Percentiles rank a stretch among this genome's conserved stretches.
phyloP scores from a whole-genome alignment of 2,329 filamentous ascomycete genomes.

The Hymenoscyphus infarciens region DNA sequence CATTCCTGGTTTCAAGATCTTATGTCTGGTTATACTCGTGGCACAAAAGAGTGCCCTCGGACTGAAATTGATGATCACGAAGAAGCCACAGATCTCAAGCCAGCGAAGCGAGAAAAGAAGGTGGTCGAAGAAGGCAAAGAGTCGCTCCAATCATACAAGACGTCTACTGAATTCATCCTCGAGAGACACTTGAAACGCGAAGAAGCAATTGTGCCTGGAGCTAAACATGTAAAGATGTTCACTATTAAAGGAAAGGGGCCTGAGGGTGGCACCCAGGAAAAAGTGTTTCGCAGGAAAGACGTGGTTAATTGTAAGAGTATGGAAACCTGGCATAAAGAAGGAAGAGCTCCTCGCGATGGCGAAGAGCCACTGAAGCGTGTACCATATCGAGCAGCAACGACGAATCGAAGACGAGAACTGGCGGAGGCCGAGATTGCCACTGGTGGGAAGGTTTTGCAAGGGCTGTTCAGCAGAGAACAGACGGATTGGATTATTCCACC shows the following conservation, averaged over 20 bases:
- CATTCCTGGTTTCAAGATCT: conserved; percentile 86
- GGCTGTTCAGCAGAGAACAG: conserved; percentile 77
- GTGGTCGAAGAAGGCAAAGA: conserved; percentile 71
- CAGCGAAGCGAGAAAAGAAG: conserved; percentile 69
- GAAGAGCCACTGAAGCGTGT: conserved; percentile 79
- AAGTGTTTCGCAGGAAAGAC: conserved; percentile 76
- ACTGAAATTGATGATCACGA: conserved; percentile 77
- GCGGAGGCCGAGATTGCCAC: conserved; percentile 74
- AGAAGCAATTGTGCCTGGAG: conserved; percentile 72
- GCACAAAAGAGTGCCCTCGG: conserved; percentile 46
- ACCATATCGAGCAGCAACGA: conserved; percentile 85
- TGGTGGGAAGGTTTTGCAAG: conserved; percentile 81
- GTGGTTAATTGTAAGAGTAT: conserved; percentile 83
- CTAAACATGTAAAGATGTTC: conserved; percentile 71
- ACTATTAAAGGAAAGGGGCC: conserved; percentile 70
- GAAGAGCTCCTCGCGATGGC: conserved; percentile 68
- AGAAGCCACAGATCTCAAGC: conserved; percentile 71
- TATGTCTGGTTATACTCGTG: conserved; percentile 68
- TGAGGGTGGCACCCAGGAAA: conserved; percentile 64
- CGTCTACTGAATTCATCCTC: conserved; percentile 79
- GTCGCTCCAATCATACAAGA: conserved; percentile 84
- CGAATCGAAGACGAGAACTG: conserved; percentile 81
- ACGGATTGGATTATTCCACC: conserved; percentile 94
- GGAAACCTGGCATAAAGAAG: conserved; percentile 98
- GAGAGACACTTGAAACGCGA: conserved; percentile 86